Percentiles rank a stretch among this genome's conserved stretches.
Conservation (phyloP, 176 grass and related monocot genomes). For the Triticum monococcum region DNA sequence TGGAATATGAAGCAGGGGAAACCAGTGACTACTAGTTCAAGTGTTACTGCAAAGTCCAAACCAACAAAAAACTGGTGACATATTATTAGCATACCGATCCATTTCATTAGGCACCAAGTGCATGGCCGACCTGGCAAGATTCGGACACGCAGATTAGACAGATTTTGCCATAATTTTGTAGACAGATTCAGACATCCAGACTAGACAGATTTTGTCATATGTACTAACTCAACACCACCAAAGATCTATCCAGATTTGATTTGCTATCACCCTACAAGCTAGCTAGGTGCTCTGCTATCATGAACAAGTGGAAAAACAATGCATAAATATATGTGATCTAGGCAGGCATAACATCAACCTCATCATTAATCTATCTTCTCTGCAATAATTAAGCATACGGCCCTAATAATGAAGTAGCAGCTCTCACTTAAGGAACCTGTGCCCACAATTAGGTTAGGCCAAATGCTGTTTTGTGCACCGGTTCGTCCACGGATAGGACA, state of each 20-base stretch:
- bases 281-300: not conserved
- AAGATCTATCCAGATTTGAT: constrained; percentile 1
- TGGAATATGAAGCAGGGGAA: not conserved
- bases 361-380: constrained; percentile 1
- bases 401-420: too few relatives aligned
- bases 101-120: not conserved
- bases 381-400: not conserved
- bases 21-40: too few relatives aligned
- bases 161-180: not conserved
- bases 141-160: constrained; percentile 12
- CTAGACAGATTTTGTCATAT: not conserved
- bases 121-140: not conserved
- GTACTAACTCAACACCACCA: not conserved
- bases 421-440: not conserved
- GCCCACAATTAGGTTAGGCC: constrained; percentile 14
- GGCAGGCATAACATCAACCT: not conserved
- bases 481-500: not conserved
- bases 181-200: not conserved
- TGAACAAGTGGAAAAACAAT: not conserved
- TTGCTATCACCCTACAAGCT: not conserved
- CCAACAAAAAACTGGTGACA: not conserved
- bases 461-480: not conserved
- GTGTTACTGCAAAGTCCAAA: not conserved
- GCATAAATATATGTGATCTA: not conserved
- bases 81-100: too few relatives aligned